These are phyloP conservation scores for Neopestalotiopsis sp. DNA, from an alignment of 2,329 filamentous ascomycete species.

Conservation along the genomic window DNA sequence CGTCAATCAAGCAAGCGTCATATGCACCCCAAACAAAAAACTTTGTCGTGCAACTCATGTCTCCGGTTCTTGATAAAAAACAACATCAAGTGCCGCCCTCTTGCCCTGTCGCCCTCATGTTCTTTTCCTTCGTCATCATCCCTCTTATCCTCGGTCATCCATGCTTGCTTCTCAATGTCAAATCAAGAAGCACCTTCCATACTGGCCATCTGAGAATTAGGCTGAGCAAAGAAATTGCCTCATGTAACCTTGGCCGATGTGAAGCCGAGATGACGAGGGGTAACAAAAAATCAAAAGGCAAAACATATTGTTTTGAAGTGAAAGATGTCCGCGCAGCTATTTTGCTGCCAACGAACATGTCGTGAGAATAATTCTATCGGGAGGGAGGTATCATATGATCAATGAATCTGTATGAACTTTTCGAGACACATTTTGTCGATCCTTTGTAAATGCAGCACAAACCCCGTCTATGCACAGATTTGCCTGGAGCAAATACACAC, in stretches of 20 bases:
- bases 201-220: neutral
- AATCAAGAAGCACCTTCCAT: neutral
- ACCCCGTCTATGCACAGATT: constrained; percentile 48
- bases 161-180: neutral
- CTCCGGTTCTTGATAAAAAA: neutral
- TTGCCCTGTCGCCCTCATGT: neutral
- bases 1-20: neutral
- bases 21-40: neutral
- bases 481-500: constrained; percentile 42
- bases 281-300: constrained; percentile 21
- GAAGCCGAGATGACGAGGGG: neutral
- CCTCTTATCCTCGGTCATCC: neutral
- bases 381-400: constrained; percentile 48
- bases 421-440: constrained; percentile 47
- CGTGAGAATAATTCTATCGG: constrained; percentile 37
- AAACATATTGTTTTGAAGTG: constrained; percentile 24
- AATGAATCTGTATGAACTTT: constrained; percentile 44
- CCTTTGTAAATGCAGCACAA: constrained; percentile 47
- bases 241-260: constrained; percentile 5
- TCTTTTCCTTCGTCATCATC: neutral
- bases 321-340: constrained; percentile 20
- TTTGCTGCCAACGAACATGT: constrained; percentile 28
- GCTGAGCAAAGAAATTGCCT: constrained; percentile 5
- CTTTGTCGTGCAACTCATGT: neutral
- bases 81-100: neutral